Conservation (phyloP, 768 basidiomycete genomes). For the Tricholomella constricta region DNA sequence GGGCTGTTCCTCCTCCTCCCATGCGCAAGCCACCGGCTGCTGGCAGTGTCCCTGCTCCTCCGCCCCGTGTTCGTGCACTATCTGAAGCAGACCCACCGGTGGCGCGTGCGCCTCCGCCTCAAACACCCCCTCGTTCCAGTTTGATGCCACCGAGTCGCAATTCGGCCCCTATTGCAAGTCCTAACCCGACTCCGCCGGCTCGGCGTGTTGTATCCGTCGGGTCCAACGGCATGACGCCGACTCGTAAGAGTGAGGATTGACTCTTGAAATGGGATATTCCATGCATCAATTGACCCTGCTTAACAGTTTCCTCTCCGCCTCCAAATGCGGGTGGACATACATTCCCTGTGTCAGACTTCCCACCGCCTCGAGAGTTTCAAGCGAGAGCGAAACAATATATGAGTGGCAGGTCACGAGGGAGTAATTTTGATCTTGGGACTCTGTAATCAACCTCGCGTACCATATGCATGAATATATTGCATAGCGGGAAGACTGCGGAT, state of each 20-base stretch:
- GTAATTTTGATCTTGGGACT: constrained; percentile 60
- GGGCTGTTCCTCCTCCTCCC: constrained; percentile 41
- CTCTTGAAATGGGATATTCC: not conserved
- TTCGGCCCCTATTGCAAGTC: not conserved
- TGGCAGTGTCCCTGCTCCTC: constrained; percentile 31
- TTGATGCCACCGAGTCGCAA: constrained; percentile 22
- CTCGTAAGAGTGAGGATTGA: constrained; percentile 50
- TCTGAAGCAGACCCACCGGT: constrained; percentile 43
- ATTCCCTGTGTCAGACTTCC: constrained; percentile 79
- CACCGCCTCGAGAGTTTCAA: constrained; percentile 69
- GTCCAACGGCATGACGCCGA: constrained; percentile 33
- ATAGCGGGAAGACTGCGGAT: constrained; percentile 11
- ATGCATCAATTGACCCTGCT: constrained; percentile 1
- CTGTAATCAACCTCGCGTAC: constrained; percentile 30
- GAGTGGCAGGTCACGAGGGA: constrained; percentile 69
- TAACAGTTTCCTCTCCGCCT: constrained; percentile 49
- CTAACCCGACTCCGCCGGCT: constrained; percentile 9
- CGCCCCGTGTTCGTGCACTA: constrained; percentile 42
- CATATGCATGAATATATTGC: not conserved
- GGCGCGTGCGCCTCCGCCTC: constrained; percentile 32
- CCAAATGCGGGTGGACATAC: constrained; percentile 67
- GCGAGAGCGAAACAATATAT: constrained; percentile 54
- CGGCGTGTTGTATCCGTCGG: constrained; percentile 11
- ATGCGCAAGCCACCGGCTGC: constrained; percentile 35
- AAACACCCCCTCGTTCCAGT: constrained; percentile 28